phyloP scores from a whole-genome alignment of 2,329 filamentous ascomycete species.

The Cladosporium sp. region DNA sequence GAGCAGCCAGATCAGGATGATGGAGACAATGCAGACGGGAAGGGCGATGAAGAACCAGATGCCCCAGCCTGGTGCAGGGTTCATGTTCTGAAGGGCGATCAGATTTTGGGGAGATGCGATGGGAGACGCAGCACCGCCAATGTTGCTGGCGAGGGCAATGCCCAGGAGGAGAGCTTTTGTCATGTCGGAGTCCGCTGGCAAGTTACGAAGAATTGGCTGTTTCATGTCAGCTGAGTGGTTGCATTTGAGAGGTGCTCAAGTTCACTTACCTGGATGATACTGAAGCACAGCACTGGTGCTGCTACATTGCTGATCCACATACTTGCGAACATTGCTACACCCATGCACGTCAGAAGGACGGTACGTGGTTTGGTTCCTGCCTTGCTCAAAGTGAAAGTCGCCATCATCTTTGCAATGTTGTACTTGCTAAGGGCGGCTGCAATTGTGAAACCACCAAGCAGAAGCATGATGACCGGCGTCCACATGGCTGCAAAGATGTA shows the following conservation, averaged over 20 bases:
- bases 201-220: conserved; percentile 86
- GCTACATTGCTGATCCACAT: conserved; percentile 99
- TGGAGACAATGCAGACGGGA: conserved; percentile 84
- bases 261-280: conserved; percentile 76
- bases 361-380: conserved; percentile 85
- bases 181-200: conserved; percentile 86
- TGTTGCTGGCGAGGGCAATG: conserved; percentile 90
- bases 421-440: conserved; percentile 94
- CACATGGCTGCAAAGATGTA: conserved; percentile 96
- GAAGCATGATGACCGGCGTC: conserved; percentile 97
- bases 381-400: conserved; percentile 92
- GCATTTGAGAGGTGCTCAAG: neutral
- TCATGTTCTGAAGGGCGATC: conserved; percentile 93
- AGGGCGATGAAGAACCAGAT: conserved; percentile 96
- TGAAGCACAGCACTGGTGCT: conserved; percentile 93
- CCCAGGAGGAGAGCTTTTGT: conserved; percentile 92
- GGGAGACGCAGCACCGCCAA: conserved; percentile 91
- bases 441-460: conserved; percentile 92
- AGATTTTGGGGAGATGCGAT: conserved; percentile 98
- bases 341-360: conserved; percentile 96
- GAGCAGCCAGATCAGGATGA: conserved; percentile 83
- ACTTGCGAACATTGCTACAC: conserved; percentile 92
- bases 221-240: conserved; percentile 10
- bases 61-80: conserved; percentile 84
- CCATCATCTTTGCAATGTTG: conserved; percentile 95